phyloP scores from a whole-genome alignment of 257 asterid genomes.

The Primulina tabacum region DNA sequence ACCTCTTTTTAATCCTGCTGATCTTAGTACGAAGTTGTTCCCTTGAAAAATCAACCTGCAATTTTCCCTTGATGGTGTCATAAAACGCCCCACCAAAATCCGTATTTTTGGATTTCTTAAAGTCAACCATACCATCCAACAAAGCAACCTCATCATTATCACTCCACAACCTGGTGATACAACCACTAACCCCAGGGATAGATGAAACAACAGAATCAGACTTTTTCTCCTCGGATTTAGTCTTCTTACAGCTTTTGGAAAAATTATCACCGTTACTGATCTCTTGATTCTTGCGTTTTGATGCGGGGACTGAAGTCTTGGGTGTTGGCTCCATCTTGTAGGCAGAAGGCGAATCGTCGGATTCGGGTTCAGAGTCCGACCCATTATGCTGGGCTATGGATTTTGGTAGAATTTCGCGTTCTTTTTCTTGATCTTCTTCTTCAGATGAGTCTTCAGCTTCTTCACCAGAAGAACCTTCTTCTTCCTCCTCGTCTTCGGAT shows the following conservation, averaged over 20 bases:
- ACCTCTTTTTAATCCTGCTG: slow-evolving; percentile 46
- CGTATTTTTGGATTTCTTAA: slow-evolving; percentile 26
- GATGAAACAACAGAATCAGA: not conserved
- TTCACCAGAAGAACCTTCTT: slow-evolving; percentile 13
- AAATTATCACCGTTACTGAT: slow-evolving; percentile 1
- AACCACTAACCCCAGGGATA: slow-evolving; percentile 14
- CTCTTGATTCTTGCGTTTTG: slow-evolving; percentile 24
- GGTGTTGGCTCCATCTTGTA: slow-evolving; percentile 37
- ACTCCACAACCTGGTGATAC: slow-evolving; percentile 47
- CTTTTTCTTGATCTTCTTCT: slow-evolving; percentile 18
- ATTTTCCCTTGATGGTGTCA: slow-evolving; percentile 38
- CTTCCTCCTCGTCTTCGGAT: slow-evolving; percentile 9
- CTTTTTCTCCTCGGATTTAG: slow-evolving; percentile 30
- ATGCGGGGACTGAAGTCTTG: slow-evolving; percentile 1
- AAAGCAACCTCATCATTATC: slow-evolving; percentile 49
- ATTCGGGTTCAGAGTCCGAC: slow-evolving; percentile 35
- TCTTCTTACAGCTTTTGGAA: slow-evolving; percentile 20
- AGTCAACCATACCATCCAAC: slow-evolving; percentile 51
- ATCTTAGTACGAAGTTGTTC: slow-evolving; percentile 45
- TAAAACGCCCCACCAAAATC: slow-evolving; percentile 40
- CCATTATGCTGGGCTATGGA: slow-evolving; percentile 4
- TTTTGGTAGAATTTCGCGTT: slow-evolving; percentile 4
- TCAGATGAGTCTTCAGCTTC: slow-evolving; percentile 22
- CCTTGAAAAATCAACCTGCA: slow-evolving; percentile 34
- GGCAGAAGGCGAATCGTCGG: slow-evolving; percentile 33